A percentile compares a stretch with the other conserved stretches of the same genome.
These are phyloP conservation scores for Phytophthora vignae DNA, from an alignment of 352 stramenopile genomes.

Conservation along the genomic window DNA sequence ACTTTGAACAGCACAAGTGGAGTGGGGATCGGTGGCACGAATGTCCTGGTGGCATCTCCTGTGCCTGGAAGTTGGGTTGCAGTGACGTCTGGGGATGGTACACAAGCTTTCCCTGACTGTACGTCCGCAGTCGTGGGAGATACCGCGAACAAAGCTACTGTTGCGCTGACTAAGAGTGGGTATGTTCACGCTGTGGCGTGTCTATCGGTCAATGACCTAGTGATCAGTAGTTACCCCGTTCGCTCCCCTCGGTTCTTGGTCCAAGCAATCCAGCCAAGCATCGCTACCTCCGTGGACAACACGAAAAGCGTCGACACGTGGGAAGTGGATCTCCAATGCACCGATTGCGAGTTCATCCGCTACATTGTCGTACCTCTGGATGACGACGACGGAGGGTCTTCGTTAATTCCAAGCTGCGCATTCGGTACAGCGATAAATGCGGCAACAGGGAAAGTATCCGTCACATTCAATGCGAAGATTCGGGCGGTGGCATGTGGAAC, in stretches of 20 bases:
- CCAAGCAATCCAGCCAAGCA: conserved; percentile 40
- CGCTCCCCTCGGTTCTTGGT: conserved; percentile 58
- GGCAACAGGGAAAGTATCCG: conserved; percentile 15
- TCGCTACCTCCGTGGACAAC: conserved; percentile 43
- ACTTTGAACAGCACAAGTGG: conserved; percentile 16
- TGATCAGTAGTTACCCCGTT: conserved; percentile 59
- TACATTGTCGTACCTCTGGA: conserved; percentile 40
- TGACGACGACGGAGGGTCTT: conserved; percentile 3
- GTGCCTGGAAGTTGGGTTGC: conserved; percentile 60
- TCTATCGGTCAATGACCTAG: conserved; percentile 33
- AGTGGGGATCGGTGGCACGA: conserved; percentile 26
- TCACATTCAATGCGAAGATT: conserved; percentile 54
- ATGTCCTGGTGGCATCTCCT: conserved; percentile 49
- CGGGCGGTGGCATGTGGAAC: conserved; percentile 53
- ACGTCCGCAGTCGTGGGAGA: not conserved
- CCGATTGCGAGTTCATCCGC: conserved; percentile 57
- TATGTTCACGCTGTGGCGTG: conserved; percentile 71
- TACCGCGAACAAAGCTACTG: conserved; percentile 19
- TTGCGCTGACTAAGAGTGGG: conserved; percentile 41
- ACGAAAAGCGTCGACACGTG: conserved; percentile 49
- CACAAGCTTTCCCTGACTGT: conserved; percentile 63
- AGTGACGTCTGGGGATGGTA: conserved; percentile 57
- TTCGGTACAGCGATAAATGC: conserved; percentile 38
- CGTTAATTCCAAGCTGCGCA: conserved; percentile 48
- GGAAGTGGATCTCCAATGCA: conserved; percentile 43